Evolutionary conservation across 768 basidiomycete species (phyloP).

Genomic region (Russula ochroleuca): DNA sequence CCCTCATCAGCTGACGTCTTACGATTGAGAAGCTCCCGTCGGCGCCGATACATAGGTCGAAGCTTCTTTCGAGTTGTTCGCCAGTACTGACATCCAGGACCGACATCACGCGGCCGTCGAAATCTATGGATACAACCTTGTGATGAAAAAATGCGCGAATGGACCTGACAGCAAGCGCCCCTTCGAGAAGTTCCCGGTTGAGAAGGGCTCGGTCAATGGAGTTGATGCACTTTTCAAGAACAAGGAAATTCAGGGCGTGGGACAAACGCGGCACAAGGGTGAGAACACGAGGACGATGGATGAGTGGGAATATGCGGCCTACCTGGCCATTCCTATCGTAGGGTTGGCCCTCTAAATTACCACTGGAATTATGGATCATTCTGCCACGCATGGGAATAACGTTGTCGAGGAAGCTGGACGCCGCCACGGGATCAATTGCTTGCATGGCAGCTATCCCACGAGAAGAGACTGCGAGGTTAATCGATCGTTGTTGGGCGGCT

Average conservation of each 20-base stretch:
- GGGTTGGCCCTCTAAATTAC: conserved; percentile 72
- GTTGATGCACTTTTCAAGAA: conserved; percentile 72
- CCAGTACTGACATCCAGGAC: conserved; percentile 46
- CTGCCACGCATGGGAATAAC: conserved; percentile 93
- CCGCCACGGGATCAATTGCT: conserved; percentile 67
- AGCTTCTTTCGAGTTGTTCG: conserved; percentile 45
- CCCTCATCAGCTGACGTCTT: conserved; percentile 91
- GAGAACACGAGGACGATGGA: conserved; percentile 17
- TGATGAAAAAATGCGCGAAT: conserved; percentile 74
- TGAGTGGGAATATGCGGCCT: conserved; percentile 32
- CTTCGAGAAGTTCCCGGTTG: conserved; percentile 79
- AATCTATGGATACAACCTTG: conserved; percentile 74
- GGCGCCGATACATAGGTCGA: conserved; percentile 84
- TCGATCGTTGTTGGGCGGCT: conserved; percentile 73
- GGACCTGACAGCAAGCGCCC: conserved; percentile 57
- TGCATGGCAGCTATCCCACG: conserved; percentile 87
- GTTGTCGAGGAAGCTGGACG: conserved; percentile 64
- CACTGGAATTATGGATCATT: conserved; percentile 83
- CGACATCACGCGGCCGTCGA: conserved; percentile 55
- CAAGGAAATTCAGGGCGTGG: conserved; percentile 31
- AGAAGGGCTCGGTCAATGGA: conserved; percentile 87
- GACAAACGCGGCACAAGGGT: conserved; percentile 30
- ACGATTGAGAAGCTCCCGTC: conserved; percentile 94
- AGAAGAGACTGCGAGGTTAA: conserved; percentile 94
- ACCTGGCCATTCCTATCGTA: conserved; percentile 91